These are phyloP conservation scores for Starmera quercuum DNA, from an alignment of 805 yeast species.

Conservation along the genomic window DNA sequence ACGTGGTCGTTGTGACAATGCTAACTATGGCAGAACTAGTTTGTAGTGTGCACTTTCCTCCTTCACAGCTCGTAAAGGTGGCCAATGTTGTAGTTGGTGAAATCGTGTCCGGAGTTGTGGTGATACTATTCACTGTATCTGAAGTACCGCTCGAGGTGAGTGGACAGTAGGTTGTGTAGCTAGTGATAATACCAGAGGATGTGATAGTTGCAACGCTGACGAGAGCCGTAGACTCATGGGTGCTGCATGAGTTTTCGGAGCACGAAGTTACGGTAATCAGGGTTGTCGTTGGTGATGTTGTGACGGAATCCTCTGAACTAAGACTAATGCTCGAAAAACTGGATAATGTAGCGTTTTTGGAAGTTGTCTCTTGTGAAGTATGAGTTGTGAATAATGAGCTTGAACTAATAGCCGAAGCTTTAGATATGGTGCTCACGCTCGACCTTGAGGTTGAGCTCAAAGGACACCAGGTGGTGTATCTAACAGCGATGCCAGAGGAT, in stretches of 20 bases:
- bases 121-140: conserved; percentile 14
- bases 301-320: not conserved
- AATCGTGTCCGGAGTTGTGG: conserved; percentile 12
- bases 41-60: not conserved
- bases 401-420: not conserved
- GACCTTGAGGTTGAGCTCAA: conserved; percentile 1
- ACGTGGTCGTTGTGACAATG: conserved; percentile 25
- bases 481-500: conserved; percentile 4
- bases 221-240: conserved; percentile 18
- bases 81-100: conserved; percentile 7
- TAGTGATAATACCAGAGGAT: conserved; percentile 20
- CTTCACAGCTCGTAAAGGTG: not conserved
- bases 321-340: not conserved
- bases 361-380: conserved; percentile 1
- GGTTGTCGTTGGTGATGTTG: conserved; percentile 7
- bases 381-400: not conserved
- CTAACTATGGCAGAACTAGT: too few species aligned
- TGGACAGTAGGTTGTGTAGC: conserved; percentile 31
- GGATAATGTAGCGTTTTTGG: not conserved
- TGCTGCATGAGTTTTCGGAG: conserved; percentile 16
- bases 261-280: conserved; percentile 10
- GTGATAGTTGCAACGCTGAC: conserved; percentile 17
- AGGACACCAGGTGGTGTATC: conserved; percentile 4
- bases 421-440: conserved; percentile 1
- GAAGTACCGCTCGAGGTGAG: conserved; percentile 4